Evolutionary conservation across 305 asterid species (phyloP).

Genomic region (Plantago lanceolata): DNA sequence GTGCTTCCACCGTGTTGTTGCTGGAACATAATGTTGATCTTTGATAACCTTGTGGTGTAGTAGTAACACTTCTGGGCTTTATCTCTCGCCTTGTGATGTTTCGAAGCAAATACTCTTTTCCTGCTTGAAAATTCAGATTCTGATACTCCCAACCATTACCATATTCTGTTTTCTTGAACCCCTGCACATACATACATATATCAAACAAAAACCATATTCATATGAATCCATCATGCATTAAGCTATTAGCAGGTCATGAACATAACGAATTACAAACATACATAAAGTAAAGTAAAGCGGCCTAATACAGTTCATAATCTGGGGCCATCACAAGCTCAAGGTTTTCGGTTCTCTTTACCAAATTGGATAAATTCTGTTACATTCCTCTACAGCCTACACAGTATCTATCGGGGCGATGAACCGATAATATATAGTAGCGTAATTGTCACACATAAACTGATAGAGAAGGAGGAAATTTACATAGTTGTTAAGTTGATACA

Average conservation of each 20-base stretch:
- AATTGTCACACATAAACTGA: background rate
- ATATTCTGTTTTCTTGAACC: constrained; percentile 52
- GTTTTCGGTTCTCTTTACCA: no score
- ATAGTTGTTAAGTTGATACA: constrained; percentile 64
- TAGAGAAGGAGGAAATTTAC: constrained; percentile 24
- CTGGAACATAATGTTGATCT: constrained; percentile 6
- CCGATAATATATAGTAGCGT: no score
- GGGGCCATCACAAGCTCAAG: no score
- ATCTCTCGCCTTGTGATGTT: constrained; percentile 40
- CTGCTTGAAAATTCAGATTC: constrained; percentile 42
- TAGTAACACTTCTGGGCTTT: background rate
- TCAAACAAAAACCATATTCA: background rate
- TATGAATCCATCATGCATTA: no score
- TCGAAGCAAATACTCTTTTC: constrained; percentile 34
- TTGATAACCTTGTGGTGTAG: background rate
- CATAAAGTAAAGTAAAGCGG: no score
- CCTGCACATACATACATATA: constrained; percentile 36
- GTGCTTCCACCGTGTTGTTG: constrained; percentile 11
- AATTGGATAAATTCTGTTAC: no score
- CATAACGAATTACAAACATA: no score
- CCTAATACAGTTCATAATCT: no score
- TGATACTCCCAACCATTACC: constrained; percentile 52
- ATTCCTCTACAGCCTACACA: no score
- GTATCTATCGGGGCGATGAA: no score
- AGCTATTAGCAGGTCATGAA: no score